These are phyloP conservation scores for Tulasnella sp. DNA, from an alignment of 768 basidiomycete species.

Conservation along the genomic window DNA sequence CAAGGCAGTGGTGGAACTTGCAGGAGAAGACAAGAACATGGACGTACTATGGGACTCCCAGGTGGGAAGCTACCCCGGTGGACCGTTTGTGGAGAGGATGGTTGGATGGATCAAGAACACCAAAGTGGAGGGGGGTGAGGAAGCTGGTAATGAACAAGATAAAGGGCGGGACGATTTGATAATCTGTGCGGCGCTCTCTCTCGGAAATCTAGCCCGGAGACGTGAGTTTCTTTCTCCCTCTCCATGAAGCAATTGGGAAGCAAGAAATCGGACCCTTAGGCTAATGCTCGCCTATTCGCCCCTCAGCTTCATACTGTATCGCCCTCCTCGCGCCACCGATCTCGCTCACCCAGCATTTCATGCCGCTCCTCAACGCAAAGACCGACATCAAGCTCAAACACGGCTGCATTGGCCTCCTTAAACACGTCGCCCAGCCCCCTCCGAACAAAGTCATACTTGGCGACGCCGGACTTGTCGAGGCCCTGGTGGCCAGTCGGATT, in stretches of 20 bases:
- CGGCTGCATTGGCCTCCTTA: conserved; percentile 74
- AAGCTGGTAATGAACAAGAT: conserved; percentile 24
- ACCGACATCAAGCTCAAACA: conserved; percentile 80
- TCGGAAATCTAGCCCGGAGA: conserved; percentile 71
- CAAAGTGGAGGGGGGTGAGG: conserved; percentile 30
- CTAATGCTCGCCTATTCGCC: too few relatives aligned
- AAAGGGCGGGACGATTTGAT: conserved; percentile 55
- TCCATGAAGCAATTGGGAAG: background rate
- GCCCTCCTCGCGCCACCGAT: conserved; percentile 42
- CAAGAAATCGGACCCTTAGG: conserved; percentile 5
- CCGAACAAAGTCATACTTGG: conserved; percentile 49
- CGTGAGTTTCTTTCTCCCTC: conserved; percentile 34
- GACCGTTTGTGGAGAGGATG: conserved; percentile 60
- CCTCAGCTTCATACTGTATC: conserved; percentile 23
- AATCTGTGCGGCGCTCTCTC: conserved; percentile 69
- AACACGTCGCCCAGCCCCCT: conserved; percentile 63
- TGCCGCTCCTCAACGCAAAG: conserved; percentile 41
- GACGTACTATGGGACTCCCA: conserved; percentile 67
- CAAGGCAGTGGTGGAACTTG: conserved; percentile 74
- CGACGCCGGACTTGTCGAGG: conserved; percentile 49
- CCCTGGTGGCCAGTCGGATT: conserved; percentile 49
- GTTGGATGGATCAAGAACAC: conserved; percentile 55
- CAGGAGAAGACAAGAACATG: conserved; percentile 68
- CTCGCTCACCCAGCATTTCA: conserved; percentile 53
- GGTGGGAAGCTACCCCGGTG: conserved; percentile 46